Conservation (phyloP, 176 grass and related monocot species). For the Oryza longistaminata region DNA sequence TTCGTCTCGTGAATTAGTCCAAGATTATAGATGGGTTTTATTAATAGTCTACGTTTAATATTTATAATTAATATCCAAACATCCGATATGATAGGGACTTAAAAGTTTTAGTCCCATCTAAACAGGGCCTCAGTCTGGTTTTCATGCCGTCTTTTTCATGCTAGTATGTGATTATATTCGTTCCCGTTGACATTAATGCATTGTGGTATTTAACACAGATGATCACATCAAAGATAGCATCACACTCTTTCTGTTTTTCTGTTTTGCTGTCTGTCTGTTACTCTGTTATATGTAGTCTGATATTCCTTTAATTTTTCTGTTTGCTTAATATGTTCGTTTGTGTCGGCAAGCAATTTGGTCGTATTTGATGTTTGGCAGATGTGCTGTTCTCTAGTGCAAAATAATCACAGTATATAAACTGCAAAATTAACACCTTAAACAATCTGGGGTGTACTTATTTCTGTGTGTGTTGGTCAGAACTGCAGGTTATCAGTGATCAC, state of each 20-base stretch:
- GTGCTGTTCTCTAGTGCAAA: background rate
- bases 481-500: background rate
- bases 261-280: background rate
- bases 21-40: too few relatives aligned
- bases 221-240: background rate
- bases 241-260: too few relatives aligned
- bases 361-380: background rate
- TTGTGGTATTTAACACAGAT: background rate
- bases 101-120: too few relatives aligned
- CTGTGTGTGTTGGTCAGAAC: background rate
- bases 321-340: background rate
- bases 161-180: background rate
- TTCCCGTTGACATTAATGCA: background rate
- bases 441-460: background rate
- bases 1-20: too few relatives aligned
- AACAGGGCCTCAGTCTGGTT: too few relatives aligned
- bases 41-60: too few relatives aligned
- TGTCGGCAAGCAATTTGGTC: background rate
- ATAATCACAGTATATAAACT: background rate
- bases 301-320: background rate
- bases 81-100: too few relatives aligned
- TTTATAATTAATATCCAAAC: too few relatives aligned
- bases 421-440: background rate
- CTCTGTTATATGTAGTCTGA: background rate
- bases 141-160: too few relatives aligned